Base-by-base conservation (phyloP, 805 yeast species). In the Zygosaccharomyces lentus region DNA sequence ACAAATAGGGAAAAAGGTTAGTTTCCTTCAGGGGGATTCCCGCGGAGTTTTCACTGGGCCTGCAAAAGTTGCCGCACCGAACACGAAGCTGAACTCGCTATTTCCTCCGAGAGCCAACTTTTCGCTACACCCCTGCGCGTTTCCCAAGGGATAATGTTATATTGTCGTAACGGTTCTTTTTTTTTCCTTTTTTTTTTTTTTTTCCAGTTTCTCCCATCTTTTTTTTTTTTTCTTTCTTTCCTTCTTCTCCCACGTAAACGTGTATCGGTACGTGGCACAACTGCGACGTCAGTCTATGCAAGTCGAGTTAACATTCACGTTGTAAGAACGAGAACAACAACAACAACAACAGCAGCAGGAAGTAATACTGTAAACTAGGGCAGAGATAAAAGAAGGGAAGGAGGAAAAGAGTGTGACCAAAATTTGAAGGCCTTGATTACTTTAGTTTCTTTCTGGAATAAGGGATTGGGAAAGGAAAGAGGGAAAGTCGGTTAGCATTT, bases 321-420 rank as follows among this genome's bases (percentile, higher is more conserved):
- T 31, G 37, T 35, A 40, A 35, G 26, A 27, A 45, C 36, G 37
- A 19, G 37, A 41, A 41, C 43, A 45, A 45, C 45, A 17, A 39
- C 35, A 34, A 21, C 25, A 26, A 25, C 43, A 45, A 45, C 45
- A 17, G 34, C 35, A 34, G 16, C 17, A 26, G 17, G 16, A 29
- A 29, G 32, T 10, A 29, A 27, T n/a, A 17, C 15, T 21, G 32
- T 13, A 32, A 12, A 13, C 15, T 13, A 12, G 17, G 38, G 32
- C 6, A 13, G 32, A 3, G 32, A 29, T 8, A 26, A 13, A 29
- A 29, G 32, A 29, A 12, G n/a, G 32, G n/a, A 13, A 13, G n/a
- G 9, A 29, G n/a, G 32, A 13, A 29, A 12, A 29, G 15, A 29
- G 32, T n/a, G 32, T n/a, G 32, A 10, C 3, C 32, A 29, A 29